Conservation (phyloP, 148 eudicot species). For the Camellia sinensis region DNA sequence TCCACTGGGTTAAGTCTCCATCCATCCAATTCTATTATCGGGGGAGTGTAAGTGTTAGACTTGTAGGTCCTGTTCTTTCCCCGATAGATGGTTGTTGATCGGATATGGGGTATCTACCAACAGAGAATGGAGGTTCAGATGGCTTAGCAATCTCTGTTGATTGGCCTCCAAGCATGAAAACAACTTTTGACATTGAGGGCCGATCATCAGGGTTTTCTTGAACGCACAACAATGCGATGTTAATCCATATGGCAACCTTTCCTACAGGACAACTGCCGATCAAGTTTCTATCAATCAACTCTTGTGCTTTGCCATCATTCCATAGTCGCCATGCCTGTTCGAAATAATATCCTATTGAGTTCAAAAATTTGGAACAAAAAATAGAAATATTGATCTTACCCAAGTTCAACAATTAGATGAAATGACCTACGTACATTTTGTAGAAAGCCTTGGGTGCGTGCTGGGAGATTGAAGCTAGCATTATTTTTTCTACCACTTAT, state of each 20-base stretch:
- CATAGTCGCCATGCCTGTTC: no score
- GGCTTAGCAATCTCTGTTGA: background rate
- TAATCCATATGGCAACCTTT: background rate
- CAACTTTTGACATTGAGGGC: background rate
- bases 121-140: background rate
- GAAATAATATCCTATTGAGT: no score
- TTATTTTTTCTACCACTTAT: constrained; percentile 27
- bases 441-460: background rate
- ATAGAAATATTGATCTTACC: background rate
- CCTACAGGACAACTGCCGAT: background rate
- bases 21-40: no score
- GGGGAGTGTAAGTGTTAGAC: no score
- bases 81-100: no score
- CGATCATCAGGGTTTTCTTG: background rate
- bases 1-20: no score
- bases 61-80: no score
- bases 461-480: background rate
- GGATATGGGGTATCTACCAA: no score
- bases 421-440: background rate
- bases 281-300: background rate
- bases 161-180: background rate
- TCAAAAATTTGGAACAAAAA: no score
- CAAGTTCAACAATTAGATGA: background rate
- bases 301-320: no score
- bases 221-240: background rate